Evolutionary conservation across 805 yeast species (phyloP), one percentile per base, ranked within the genome.

Genomic region (Ogataea ramenticola): DNA sequence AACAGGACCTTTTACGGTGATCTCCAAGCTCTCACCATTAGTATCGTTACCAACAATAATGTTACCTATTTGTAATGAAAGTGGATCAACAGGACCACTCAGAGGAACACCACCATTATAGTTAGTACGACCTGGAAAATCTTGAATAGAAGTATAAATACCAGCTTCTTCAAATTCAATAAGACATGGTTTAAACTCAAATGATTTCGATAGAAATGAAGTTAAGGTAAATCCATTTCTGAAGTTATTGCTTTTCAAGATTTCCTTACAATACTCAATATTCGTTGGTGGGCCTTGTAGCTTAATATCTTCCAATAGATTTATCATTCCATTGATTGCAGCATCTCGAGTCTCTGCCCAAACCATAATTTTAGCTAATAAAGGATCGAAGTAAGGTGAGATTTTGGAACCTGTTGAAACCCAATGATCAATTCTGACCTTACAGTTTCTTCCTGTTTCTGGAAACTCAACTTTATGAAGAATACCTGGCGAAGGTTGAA

Each of bases 381-480:
- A 88, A 40, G 98, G 98, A 65, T 90, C 99, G 63, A 88, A 91
- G 63, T 91, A 96, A 20, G 96, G 88, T 48, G 95, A 82, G 47
- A 91, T 70, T 31, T 74, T 79, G 12, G 96, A 82, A 50, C 99
- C 99, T 50, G 84, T 84, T 44, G 77, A 70, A 40, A 88, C 90
- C 98, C 99, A 93, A 14, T 93, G 83, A 60, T 91, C 99, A 49
- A 91, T 78, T 67, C 99, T 80, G 8, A 96, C 96, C 84, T 89
- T 32, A 17, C 19, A 32, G n/a, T 32, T 32, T 12, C 5, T 6
- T 3, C 35, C 35, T n/a, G 20, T 84, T 20, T 68, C 65, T 2
- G 99, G 98, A 72, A 90, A 93, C 41, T 66, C 61, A 36, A 91
- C 90, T 50, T 87, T 89, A 11, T 88, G 80, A 46, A 91, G 69